Conservation (phyloP, 805 yeast genomes). For the Kodamaea kaohsiungensis region DNA sequence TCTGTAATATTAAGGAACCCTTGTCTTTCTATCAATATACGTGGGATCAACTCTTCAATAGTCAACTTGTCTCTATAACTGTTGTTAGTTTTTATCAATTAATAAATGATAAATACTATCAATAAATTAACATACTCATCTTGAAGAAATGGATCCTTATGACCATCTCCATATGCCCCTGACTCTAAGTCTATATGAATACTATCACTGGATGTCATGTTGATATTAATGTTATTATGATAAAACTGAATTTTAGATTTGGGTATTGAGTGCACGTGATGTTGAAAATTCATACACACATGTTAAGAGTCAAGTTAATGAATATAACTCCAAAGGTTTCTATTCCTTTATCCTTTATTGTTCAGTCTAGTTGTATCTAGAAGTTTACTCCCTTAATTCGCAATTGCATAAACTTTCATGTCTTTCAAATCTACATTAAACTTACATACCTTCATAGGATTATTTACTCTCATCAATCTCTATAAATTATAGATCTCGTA, state of each 20-base stretch:
- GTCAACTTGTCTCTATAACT: constrained; percentile 41
- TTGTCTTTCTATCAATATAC: constrained; percentile 59
- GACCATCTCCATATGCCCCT: constrained; percentile 29
- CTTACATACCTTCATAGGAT: background rate
- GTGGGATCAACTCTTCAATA: constrained; percentile 56
- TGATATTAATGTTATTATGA: background rate
- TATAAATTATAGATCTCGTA: background rate
- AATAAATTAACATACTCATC: constrained; percentile 34
- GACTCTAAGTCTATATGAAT: constrained; percentile 27
- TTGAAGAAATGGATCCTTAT: constrained; percentile 39
- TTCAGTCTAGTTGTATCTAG: too few relatives aligned
- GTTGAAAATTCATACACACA: too few relatives aligned
- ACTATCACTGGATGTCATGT: constrained; percentile 5
- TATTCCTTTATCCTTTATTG: too few relatives aligned
- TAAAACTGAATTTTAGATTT: background rate
- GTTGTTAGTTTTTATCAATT: constrained; percentile 14
- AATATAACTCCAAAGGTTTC: too few relatives aligned
- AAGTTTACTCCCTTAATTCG: too few relatives aligned
- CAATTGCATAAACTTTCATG: too few relatives aligned
- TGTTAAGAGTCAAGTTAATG: too few relatives aligned
- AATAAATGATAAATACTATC: background rate
- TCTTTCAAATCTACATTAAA: background rate
- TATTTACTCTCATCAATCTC: background rate
- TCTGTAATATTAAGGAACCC: constrained; percentile 63
- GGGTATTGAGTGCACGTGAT: background rate